Evolutionary conservation across 345 rosid genomes (phyloP).

Genomic region (Ceriops decandra): DNA sequence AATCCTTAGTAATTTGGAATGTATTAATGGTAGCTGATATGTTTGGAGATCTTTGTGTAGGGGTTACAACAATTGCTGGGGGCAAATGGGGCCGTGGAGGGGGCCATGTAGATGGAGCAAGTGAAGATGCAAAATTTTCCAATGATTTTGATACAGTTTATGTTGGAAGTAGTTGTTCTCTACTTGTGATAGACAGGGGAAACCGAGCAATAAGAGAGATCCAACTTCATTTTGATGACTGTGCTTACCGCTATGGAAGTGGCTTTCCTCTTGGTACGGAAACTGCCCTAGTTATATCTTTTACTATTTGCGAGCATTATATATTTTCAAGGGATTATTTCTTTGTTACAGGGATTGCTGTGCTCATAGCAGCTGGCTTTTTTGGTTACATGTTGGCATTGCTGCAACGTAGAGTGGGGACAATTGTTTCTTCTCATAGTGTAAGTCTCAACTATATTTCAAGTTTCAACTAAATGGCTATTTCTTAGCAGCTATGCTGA

Average conservation of each 20-base stretch:
- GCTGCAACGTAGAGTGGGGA: slow-evolving; percentile 73
- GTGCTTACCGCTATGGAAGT: slow-evolving; percentile 96
- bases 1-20: too few species aligned
- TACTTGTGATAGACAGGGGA: slow-evolving; percentile 94
- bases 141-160: slow-evolving; percentile 94
- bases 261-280: slow-evolving; percentile 83
- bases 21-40: slow-evolving; percentile 7
- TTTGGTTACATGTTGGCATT: slow-evolving; percentile 95
- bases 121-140: slow-evolving; percentile 96
- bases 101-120: slow-evolving; percentile 93
- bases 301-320: background rate
- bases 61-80: slow-evolving; percentile 97
- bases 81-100: slow-evolving; percentile 78
- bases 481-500: slow-evolving; percentile 4
- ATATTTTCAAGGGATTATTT: slow-evolving; percentile 17
- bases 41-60: slow-evolving; percentile 36
- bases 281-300: background rate
- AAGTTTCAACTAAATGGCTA: background rate
- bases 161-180: slow-evolving; percentile 93
- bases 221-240: slow-evolving; percentile 96
- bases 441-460: slow-evolving; percentile 35
- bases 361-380: slow-evolving; percentile 94
- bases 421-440: slow-evolving; percentile 59
- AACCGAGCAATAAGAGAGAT: slow-evolving; percentile 90
- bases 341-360: slow-evolving; percentile 66